These are phyloP conservation scores for Hypholoma sublateritium DNA, from an alignment of 768 basidiomycete genomes.

Conservation along the genomic window DNA sequence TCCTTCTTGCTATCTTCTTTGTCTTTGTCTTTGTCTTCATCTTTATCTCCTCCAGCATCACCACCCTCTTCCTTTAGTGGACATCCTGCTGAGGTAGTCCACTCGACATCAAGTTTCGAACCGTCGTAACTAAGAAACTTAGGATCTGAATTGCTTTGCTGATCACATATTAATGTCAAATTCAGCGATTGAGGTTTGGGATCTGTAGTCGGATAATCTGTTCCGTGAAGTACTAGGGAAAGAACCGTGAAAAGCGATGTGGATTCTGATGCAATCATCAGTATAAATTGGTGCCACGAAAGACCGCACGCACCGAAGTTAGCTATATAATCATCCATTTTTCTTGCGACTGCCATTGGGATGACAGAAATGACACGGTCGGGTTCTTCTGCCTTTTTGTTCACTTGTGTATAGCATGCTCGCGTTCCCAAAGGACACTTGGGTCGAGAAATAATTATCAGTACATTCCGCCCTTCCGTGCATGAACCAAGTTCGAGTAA, in stretches of 20 bases:
- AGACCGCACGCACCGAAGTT: constrained; percentile 36
- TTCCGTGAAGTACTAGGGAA: constrained; percentile 55
- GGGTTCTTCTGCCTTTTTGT: constrained; percentile 49
- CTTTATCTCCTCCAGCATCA: constrained; percentile 27
- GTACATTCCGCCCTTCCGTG: neutral
- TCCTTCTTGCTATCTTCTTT: constrained; percentile 19
- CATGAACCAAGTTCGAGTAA: constrained; percentile 2
- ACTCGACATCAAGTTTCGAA: constrained; percentile 53
- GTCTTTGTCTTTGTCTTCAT: constrained; percentile 22
- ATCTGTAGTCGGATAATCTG: constrained; percentile 54
- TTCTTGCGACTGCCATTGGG: constrained; percentile 55
- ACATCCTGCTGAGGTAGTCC: constrained; percentile 66
- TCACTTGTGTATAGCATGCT: constrained; percentile 72
- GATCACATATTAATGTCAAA: constrained; percentile 59
- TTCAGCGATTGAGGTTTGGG: constrained; percentile 58
- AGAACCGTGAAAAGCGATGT: constrained; percentile 38
- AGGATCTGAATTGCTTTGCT: constrained; percentile 41
- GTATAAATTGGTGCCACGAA: neutral
- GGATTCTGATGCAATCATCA: constrained; percentile 35
- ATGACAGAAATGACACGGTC: constrained; percentile 76
- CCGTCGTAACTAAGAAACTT: constrained; percentile 62
- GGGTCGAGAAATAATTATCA: constrained; percentile 5
- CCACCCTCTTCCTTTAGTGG: constrained; percentile 27
- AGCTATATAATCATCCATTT: constrained; percentile 29
- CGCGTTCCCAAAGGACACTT: constrained; percentile 72